Conservation (phyloP, 2,329 filamentous ascomycete genomes). For the Claviceps monticola region DNA sequence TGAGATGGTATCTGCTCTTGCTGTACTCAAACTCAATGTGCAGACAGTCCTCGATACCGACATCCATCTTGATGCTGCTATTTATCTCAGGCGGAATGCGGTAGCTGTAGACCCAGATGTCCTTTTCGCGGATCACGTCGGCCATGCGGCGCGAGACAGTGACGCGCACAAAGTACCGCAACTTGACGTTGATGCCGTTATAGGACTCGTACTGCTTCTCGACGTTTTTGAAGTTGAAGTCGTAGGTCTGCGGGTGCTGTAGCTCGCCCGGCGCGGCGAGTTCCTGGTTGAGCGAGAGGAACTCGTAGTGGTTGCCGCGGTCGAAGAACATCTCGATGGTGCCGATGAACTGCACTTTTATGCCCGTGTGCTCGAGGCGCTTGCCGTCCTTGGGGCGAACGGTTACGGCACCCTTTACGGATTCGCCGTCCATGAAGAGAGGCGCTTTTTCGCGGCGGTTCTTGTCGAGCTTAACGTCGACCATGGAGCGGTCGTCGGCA, state of each 20-base stretch:
- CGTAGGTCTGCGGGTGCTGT: slow-evolving; percentile 95
- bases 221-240: slow-evolving; percentile 99
- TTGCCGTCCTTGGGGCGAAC: slow-evolving; percentile 96
- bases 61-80: slow-evolving; percentile 99
- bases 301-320: slow-evolving; percentile 97
- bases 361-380: slow-evolving; percentile 91
- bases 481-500: slow-evolving; percentile 83
- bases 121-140: slow-evolving; percentile 96
- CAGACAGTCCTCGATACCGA: slow-evolving; percentile 96
- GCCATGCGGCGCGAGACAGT: slow-evolving; percentile 95
- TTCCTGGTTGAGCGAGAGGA: slow-evolving; percentile 92
- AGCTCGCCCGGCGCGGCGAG: slow-evolving; percentile 93
- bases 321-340: slow-evolving; percentile 99
- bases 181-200: slow-evolving; percentile 98
- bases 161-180: slow-evolving; percentile 95
- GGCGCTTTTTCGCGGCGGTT: slow-evolving; percentile 93
- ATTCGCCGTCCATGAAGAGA: slow-evolving; percentile 95
- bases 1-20: slow-evolving; percentile 97
- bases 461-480: slow-evolving; percentile 98
- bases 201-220: slow-evolving; percentile 99
- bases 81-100: slow-evolving; percentile 96
- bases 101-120: slow-evolving; percentile 99
- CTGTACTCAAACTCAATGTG: slow-evolving; percentile 99
- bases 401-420: slow-evolving; percentile 90
- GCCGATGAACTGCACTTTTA: slow-evolving; percentile 99